These are phyloP conservation scores for Silene conica DNA, from an alignment of 148 eudicot genomes.

Conservation along the genomic window DNA sequence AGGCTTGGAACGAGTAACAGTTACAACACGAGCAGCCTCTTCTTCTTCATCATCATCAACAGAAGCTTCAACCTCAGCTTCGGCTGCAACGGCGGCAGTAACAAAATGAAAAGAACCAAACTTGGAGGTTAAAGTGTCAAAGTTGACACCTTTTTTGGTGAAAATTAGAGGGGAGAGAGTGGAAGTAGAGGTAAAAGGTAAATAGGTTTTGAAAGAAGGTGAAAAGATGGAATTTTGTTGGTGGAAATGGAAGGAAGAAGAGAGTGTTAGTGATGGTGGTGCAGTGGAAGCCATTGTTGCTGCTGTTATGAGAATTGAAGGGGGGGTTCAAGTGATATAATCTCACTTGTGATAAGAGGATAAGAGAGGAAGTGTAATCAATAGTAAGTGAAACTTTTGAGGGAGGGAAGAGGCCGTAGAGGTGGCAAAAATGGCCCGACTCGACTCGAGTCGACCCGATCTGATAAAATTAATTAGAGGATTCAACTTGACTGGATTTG, in stretches of 20 bases:
- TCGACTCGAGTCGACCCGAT: too few relatives aligned
- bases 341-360: not conserved
- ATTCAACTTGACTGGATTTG: too few relatives aligned
- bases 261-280: constrained; percentile 33
- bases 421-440: too few relatives aligned
- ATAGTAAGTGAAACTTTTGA: not conserved
- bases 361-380: not conserved
- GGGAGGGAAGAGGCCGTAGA: too few relatives aligned
- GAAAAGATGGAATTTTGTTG: constrained; percentile 36
- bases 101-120: constrained; percentile 26
- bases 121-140: not conserved
- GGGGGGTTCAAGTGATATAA: not conserved
- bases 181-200: constrained; percentile 30
- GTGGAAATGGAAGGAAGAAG: constrained; percentile 28
- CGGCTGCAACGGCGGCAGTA: constrained; percentile 54
- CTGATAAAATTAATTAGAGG: too few relatives aligned
- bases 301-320: too few relatives aligned
- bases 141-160: constrained; percentile 23
- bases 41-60: constrained; percentile 25
- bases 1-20: constrained; percentile 45
- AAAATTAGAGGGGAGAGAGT: constrained; percentile 35
- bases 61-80: constrained; percentile 44
- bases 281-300: constrained; percentile 41
- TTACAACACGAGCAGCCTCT: constrained; percentile 35
- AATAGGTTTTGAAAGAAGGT: constrained; percentile 36